Percentiles rank a stretch among this genome's conserved stretches.
Evolutionary conservation across 495 filamentous ascomycete species (phyloP).

Genomic region (Hypoxylon perforatum): DNA sequence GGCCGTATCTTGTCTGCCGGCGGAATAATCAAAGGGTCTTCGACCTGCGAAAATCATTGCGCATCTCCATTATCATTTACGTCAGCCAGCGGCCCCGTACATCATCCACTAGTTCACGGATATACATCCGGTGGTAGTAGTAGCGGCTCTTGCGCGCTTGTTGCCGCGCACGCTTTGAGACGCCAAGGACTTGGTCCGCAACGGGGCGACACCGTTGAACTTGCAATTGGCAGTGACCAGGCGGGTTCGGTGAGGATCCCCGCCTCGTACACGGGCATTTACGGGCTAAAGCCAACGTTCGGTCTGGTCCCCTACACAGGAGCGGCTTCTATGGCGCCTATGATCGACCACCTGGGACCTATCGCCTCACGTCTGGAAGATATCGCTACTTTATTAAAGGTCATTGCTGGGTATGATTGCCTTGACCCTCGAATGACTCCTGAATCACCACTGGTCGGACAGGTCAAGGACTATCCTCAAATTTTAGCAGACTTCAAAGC

Average conservation of each 20-base stretch:
- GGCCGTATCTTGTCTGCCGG: conserved; percentile 16
- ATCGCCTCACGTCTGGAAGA: conserved; percentile 56
- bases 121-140: conserved; percentile 17
- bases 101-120: conserved; percentile 21
- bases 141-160: conserved; percentile 18
- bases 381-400: conserved; percentile 54
- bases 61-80: conserved; percentile 21
- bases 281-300: conserved; percentile 51
- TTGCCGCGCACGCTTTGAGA: conserved; percentile 12
- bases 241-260: conserved; percentile 80
- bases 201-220: conserved; percentile 2
- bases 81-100: conserved; percentile 15
- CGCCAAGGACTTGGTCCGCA: conserved; percentile 1
- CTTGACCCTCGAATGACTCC: conserved; percentile 56
- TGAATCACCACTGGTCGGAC: conserved; percentile 42
- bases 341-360: conserved; percentile 54
- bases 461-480: conserved; percentile 47
- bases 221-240: conserved; percentile 46
- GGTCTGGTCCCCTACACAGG: conserved; percentile 49
- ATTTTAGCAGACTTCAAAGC: conserved; percentile 11
- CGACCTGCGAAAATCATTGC: conserved; percentile 23
- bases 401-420: conserved; percentile 60
- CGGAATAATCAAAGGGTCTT: conserved; percentile 12
- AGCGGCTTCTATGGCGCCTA: conserved; percentile 49
- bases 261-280: conserved; percentile 46